Evolutionary conservation across 192 early-diverging fungal genomes (phyloP), one percentile per base, ranked within the genome.

Genomic region (Coemansia erecta): DNA sequence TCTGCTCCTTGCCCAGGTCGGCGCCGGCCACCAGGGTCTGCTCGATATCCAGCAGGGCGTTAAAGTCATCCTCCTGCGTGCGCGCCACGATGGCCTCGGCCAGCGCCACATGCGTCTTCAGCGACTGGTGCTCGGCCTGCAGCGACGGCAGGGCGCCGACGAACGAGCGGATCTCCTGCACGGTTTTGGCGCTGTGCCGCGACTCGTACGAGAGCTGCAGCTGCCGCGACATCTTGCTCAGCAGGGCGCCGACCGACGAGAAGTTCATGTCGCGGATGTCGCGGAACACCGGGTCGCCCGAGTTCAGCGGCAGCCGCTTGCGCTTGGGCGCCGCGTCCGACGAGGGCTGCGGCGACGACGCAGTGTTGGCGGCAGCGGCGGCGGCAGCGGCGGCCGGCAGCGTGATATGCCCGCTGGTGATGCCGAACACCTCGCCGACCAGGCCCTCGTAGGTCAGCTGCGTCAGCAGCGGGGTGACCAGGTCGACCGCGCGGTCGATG

Each of bases 391-490:
- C 45, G 41, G 35, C 45, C 39, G 58, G 53, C 21, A 67, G 50
- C 14, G 65, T 43, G 46, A 80, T 53, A 0, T 64, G 61, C 17
- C 77, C 72, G 63, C 74, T 80, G 24, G 76, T 70, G 39, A 98
- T 95, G 7, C 90, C 88, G 63, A 90, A 94, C 9, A 90, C 82
- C 70, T 98, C 97, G 73, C 97, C 95, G 59, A 99, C 87, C 19
- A 99, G 79, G 4, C 97, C 97, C 77, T 98, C 92, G 71, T 98
- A 99, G 0, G 97, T 98, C 56, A 98, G 81, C 69, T 95, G 93
- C 0, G 94, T 99, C 62, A 93, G 89, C 31, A 99, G 72, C 9
- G 94, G 95, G 4, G 94, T 97, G 33, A 94, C 80, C 44, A 96
- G 60, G 68, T 99, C 97, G 4, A 94, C 92, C 19, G 82, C 84